Evolutionary conservation across 306 rosid species (phyloP).

Genomic region (Dryas drummondii): DNA sequence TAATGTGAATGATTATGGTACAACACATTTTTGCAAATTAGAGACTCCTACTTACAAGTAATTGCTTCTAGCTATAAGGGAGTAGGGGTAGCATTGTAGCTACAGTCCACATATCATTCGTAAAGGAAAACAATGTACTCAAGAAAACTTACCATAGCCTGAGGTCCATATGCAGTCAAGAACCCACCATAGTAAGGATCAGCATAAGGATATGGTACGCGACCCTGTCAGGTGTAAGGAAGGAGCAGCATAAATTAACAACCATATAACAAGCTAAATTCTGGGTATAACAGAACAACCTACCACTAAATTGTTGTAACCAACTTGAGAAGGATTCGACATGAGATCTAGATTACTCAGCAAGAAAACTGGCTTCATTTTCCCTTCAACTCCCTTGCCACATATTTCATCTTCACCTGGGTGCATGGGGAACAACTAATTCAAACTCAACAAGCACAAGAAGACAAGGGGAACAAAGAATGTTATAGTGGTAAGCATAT

Average conservation of each 20-base stretch:
- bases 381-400: conserved; percentile 38
- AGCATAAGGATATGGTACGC: conserved; percentile 45
- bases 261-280: conserved; percentile 14
- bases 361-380: conserved; percentile 45
- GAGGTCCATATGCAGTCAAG: conserved; percentile 52
- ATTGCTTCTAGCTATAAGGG: background rate
- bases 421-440: conserved; percentile 11
- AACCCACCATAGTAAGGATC: conserved; percentile 59
- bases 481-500: background rate
- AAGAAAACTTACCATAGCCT: conserved; percentile 53
- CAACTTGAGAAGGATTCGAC: conserved; percentile 44
- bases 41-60: background rate
- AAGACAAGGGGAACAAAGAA: background rate
- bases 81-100: background rate
- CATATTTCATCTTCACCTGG: conserved; percentile 44
- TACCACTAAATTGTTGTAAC: conserved; percentile 49
- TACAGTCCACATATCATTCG: background rate
- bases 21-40: background rate
- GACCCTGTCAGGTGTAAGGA: conserved; percentile 52
- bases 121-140: background rate
- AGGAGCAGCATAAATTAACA: conserved; percentile 19
- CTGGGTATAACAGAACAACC: conserved; percentile 29
- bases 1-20: background rate
- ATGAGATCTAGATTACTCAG: conserved; percentile 42
- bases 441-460: conserved; percentile 1